These are phyloP conservation scores for Quercus cerris DNA, from an alignment of 306 rosid genomes.

Conservation along the genomic window DNA sequence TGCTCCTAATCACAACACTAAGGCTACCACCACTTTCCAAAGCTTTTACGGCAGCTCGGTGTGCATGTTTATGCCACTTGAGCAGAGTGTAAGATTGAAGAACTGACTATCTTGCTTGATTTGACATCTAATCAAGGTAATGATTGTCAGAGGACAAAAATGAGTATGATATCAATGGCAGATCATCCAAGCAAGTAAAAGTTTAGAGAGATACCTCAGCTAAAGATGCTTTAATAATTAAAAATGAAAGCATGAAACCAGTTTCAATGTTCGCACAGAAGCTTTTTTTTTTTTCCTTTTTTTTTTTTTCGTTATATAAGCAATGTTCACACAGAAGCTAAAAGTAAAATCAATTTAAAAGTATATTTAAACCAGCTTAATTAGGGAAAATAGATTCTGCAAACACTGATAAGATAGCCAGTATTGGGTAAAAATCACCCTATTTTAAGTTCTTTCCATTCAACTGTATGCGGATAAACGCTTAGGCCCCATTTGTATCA, in stretches of 20 bases:
- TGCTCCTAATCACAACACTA: slow-evolving; percentile 69
- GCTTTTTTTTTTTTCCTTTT: no score
- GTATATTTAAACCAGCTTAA: not conserved
- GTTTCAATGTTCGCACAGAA: no score
- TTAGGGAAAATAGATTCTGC: not conserved
- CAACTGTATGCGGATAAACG: not conserved
- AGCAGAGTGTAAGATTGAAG: slow-evolving; percentile 89
- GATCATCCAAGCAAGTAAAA: slow-evolving; percentile 13
- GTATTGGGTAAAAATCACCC: not conserved
- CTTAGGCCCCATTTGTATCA: not conserved
- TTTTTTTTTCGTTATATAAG: no score
- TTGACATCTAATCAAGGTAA: slow-evolving; percentile 67
- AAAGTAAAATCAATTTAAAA: no score
- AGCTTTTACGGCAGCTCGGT: slow-evolving; percentile 82
- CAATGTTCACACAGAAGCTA: no score
- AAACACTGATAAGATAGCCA: not conserved
- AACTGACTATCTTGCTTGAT: slow-evolving; percentile 97
- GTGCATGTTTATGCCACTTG: slow-evolving; percentile 80
- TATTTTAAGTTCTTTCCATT: not conserved
- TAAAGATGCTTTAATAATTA: no score
- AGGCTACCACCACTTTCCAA: slow-evolving; percentile 72
- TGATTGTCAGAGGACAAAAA: slow-evolving; percentile 4
- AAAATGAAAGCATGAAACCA: no score
- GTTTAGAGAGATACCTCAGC: slow-evolving; percentile 50
- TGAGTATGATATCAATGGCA: not conserved